These are phyloP conservation scores for Chlorella ohadii DNA, from an alignment of 139 green algal genomes.

Conservation along the genomic window DNA sequence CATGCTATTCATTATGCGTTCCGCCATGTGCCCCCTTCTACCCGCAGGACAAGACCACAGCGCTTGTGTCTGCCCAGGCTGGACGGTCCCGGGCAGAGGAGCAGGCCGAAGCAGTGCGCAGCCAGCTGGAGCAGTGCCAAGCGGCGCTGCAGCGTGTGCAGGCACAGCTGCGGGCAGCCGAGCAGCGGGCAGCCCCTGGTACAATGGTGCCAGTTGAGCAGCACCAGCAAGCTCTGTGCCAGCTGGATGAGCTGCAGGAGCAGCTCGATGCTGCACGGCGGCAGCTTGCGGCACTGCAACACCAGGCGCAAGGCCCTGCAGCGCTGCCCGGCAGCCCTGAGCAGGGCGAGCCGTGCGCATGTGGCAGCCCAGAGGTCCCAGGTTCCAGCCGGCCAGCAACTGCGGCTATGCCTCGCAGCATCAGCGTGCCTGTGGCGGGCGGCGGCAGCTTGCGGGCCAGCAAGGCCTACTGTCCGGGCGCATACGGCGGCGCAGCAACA, in stretches of 20 bases:
- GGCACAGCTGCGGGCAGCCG: constrained; percentile 36
- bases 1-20: too few species aligned
- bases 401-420: background rate
- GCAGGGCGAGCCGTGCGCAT: background rate
- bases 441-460: background rate
- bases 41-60: constrained; percentile 60
- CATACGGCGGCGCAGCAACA: background rate
- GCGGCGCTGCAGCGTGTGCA: constrained; percentile 48
- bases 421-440: background rate
- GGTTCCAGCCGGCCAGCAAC: background rate
- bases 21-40: background rate
- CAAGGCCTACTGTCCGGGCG: background rate
- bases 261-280: constrained; percentile 33
- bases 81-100: constrained; percentile 50
- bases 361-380: too few species aligned
- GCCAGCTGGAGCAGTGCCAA: constrained; percentile 52
- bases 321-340: background rate
- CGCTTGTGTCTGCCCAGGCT: constrained; percentile 49
- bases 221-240: constrained; percentile 51
- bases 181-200: constrained; percentile 27
- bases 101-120: constrained; percentile 36
- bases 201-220: constrained; percentile 28
- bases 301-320: background rate
- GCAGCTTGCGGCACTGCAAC: constrained; percentile 44
- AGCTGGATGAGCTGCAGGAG: constrained; percentile 47